Percentiles rank a stretch among this genome's conserved stretches.
Conservation (phyloP, 805 yeast genomes). For the Metschnikowia baotianmanensis region DNA sequence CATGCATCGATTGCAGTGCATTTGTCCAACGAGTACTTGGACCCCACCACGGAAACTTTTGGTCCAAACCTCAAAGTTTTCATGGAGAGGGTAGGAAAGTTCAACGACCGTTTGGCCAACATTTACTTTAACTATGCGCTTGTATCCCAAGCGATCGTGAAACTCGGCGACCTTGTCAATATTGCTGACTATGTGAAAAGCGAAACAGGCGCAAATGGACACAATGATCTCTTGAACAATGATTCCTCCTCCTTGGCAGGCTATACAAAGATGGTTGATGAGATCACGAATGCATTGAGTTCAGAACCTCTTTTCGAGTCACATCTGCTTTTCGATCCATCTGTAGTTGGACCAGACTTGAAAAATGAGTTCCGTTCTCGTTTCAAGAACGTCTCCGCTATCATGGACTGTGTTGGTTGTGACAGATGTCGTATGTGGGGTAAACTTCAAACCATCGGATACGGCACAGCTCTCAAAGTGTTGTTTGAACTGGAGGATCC, state of each 20-base stretch:
- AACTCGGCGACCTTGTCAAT: conserved; percentile 38
- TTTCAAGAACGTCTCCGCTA: conserved; percentile 83
- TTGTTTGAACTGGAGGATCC: conserved; percentile 71
- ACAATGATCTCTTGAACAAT: conserved; percentile 29
- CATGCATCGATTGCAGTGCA: conserved; percentile 96
- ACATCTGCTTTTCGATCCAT: conserved; percentile 44
- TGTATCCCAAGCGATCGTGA: conserved; percentile 75
- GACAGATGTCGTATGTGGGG: conserved; percentile 99
- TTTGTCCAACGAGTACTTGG: conserved; percentile 72
- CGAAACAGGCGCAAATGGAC: conserved; percentile 24
- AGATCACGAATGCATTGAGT: conserved; percentile 12
- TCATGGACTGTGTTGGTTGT: conserved; percentile 99
- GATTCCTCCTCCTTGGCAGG: conserved; percentile 36
- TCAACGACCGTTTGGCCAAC: conserved; percentile 85
- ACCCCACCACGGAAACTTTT: conserved; percentile 69
- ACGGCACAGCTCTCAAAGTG: conserved; percentile 92
- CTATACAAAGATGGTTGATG: conserved; percentile 11
- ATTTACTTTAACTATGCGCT: conserved; percentile 91
- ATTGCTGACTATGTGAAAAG: conserved; percentile 27
- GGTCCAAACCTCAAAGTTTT: conserved; percentile 80
- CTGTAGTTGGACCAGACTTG: conserved; percentile 46
- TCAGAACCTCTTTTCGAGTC: conserved; percentile 45
- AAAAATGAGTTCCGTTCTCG: conserved; percentile 85
- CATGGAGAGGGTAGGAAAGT: conserved; percentile 85
- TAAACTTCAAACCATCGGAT: conserved; percentile 93